Percentiles rank a stretch among this genome's conserved stretches.
Conservation (phyloP, 108 stramenopile species). For the Chaetoceros muelleri region DNA sequence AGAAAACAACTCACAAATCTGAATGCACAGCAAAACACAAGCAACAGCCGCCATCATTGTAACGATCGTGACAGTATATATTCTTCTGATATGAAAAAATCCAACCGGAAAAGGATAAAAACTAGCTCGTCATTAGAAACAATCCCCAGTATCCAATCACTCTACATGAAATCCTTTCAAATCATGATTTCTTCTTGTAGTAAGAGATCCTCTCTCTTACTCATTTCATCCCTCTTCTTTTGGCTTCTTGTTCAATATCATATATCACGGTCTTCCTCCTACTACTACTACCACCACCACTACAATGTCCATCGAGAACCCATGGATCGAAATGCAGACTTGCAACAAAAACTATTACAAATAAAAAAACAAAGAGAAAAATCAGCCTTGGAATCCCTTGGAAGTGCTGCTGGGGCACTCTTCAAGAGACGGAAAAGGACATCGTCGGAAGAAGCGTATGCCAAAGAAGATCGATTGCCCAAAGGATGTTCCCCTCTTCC, state of each 20-base stretch:
- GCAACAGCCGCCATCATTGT: background rate
- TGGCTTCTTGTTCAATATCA: conserved; percentile 19
- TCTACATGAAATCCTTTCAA: background rate
- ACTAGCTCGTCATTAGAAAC: background rate
- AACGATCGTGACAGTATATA: background rate
- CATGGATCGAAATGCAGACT: background rate
- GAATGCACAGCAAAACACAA: background rate
- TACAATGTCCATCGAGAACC: conserved; percentile 3
- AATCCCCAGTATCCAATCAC: background rate
- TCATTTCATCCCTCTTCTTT: conserved; percentile 4
- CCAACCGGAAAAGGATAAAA: background rate
- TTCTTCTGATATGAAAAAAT: conserved; percentile 1
- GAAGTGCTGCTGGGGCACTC: conserved; percentile 18
- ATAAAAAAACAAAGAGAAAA: conserved; percentile 12
- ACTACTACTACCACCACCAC: no score
- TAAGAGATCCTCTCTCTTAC: conserved; percentile 14
- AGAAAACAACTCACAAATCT: background rate
- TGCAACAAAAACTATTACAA: conserved; percentile 7
- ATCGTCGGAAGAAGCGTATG: conserved; percentile 3
- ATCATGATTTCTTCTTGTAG: background rate
- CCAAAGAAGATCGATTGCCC: conserved; percentile 12
- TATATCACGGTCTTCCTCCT: no score
- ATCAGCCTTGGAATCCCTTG: conserved; percentile 21
- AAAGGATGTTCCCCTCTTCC: conserved; percentile 18
- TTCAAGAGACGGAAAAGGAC: conserved; percentile 13